Base-by-base conservation (phyloP, 305 asterid genomes). In the Solanum hybrid region DNA sequence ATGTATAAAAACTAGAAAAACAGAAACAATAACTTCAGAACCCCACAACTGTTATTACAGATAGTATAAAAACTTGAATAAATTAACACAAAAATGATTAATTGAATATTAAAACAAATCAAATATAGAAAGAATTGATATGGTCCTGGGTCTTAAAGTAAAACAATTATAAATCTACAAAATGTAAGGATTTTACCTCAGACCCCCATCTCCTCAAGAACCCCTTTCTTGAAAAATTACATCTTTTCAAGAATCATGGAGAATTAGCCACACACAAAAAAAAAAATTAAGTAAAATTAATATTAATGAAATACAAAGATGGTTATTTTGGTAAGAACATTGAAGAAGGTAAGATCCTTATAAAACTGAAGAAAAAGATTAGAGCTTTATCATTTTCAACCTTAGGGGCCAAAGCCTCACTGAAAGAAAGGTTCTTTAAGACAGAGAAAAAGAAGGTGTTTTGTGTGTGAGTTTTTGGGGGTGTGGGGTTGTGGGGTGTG, bases 331-430 rank as follows among this genome's bases (percentile, higher is more conserved):
- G 90, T 89, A 89, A 94, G 94, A 92, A 93, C 94, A 95, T 91
- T 92, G 95, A 92, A 94, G 94, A 92, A 94, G 94, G 94, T 94
- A 93, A 95, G 98, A 97, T 97, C 98, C 96, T 96, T 93, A 90
- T 89, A 90, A 91, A 92, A 93, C 92, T 86, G 88, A 90, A 93
- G 92, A 92, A 91, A 75, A 89, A 92, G 93, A 92, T 91, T 90
- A 92, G 93, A 93, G 97, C 93, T 31, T 78, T 34, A 11, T 72
- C 29, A 22, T 32, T 32, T 94, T 96, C 98, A 98, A 96, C 94
- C 98, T 94, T 90, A 95, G 2, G 79, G 32, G 32, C 77, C 81
- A 87, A 24, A 80, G 87, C n/a, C 72, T 4, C 87, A 82, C 87
- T 82, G 70, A 88, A 75, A 73, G 89, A 45, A 88, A 88, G 20